phyloP scores from a whole-genome alignment of 805 yeast species.

The Sugiyamaella boreocaroliniensis region DNA sequence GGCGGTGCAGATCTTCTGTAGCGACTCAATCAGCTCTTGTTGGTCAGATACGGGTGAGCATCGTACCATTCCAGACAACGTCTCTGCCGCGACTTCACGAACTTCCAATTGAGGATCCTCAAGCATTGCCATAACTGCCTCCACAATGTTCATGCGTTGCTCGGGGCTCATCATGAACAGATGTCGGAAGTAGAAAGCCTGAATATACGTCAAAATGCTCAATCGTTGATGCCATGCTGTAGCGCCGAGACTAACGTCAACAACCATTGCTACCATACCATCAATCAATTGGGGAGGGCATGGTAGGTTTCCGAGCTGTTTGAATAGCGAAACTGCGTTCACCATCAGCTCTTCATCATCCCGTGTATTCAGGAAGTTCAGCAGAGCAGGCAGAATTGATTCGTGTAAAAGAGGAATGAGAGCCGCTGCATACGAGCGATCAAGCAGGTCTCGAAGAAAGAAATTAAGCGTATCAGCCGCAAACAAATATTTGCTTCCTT shows the following conservation, averaged over 20 bases:
- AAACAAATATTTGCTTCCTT: constrained; percentile 41
- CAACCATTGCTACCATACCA: constrained; percentile 40
- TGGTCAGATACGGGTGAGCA: constrained; percentile 43
- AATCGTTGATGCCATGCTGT: constrained; percentile 50
- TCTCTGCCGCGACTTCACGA: constrained; percentile 62
- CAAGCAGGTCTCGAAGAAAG: constrained; percentile 50
- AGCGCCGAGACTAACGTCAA: constrained; percentile 38
- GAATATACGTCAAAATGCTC: constrained; percentile 61
- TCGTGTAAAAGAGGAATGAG: constrained; percentile 46
- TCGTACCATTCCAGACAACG: constrained; percentile 78
- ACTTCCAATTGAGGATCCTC: constrained; percentile 65
- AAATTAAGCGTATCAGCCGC: constrained; percentile 57
- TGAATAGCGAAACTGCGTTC: constrained; percentile 42
- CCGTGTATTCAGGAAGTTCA: constrained; percentile 56
- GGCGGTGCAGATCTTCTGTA: constrained; percentile 30
- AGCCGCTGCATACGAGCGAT: constrained; percentile 47
- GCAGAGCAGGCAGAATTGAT: constrained; percentile 61
- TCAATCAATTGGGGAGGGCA: constrained; percentile 39
- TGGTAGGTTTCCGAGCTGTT: constrained; percentile 43
- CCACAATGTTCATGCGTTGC: constrained; percentile 46
- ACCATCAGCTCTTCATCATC: constrained; percentile 61
- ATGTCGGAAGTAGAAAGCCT: constrained; percentile 64
- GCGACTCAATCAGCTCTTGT: constrained; percentile 33
- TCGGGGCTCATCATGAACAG: constrained; percentile 44
- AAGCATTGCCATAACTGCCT: constrained; percentile 46